phyloP scores from a whole-genome alignment of 306 rosid genomes.

The Psophocarpus tetragonolobus region DNA sequence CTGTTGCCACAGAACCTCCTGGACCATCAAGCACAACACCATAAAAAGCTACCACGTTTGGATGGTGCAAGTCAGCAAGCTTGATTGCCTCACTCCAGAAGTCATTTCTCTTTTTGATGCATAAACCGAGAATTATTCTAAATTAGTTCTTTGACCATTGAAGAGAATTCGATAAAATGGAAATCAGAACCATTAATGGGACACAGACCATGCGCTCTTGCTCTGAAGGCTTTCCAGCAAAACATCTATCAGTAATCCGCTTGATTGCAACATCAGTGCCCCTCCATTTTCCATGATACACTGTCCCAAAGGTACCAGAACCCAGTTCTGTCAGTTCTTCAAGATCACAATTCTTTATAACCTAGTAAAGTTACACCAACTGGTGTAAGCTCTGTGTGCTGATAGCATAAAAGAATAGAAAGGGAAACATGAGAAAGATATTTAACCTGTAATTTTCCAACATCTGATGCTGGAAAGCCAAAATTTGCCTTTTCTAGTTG shows the following conservation, averaged over 20 bases:
- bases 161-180: conserved; percentile 12
- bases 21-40: conserved; percentile 94
- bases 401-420: conserved; percentile 22
- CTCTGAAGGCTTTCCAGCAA: conserved; percentile 84
- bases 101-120: conserved; percentile 66
- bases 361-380: conserved; percentile 43
- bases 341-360: conserved; percentile 79
- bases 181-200: conserved; percentile 16
- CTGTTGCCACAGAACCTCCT: conserved; percentile 90
- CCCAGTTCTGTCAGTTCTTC: conserved; percentile 86
- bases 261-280: conserved; percentile 88
- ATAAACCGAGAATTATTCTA: conserved; percentile 22
- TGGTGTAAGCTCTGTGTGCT: conserved; percentile 16
- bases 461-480: conserved; percentile 62
- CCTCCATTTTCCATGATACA: conserved; percentile 92
- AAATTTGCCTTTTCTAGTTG: conserved; percentile 55
- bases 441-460: conserved; percentile 81
- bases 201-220: conserved; percentile 82
- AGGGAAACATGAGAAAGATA: conserved; percentile 13
- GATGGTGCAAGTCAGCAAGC: conserved; percentile 95
- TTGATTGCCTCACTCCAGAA: conserved; percentile 98
- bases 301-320: conserved; percentile 90
- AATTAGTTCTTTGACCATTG: background rate
- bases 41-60: conserved; percentile 91
- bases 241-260: conserved; percentile 81